Evolutionary conservation across 345 rosid genomes (phyloP).

Genomic region (Tarenaya hassleriana): DNA sequence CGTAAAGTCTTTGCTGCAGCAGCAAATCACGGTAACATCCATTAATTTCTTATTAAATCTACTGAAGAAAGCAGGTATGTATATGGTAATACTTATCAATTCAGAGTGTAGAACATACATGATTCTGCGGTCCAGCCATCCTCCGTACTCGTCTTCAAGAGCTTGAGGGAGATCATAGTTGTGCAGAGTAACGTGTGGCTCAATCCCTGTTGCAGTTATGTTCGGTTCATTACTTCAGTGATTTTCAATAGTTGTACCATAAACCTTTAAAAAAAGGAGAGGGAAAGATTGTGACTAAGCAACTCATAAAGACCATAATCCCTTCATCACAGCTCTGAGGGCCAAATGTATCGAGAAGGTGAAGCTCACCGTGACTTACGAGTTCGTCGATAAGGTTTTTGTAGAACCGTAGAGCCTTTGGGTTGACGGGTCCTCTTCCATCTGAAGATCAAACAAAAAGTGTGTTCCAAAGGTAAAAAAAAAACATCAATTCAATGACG

Average conservation of each 20-base stretch:
- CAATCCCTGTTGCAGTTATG: slow-evolving; percentile 43
- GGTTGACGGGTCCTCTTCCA: slow-evolving; percentile 62
- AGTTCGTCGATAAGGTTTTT: slow-evolving; percentile 53
- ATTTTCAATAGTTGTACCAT: too few species aligned
- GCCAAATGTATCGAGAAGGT: not conserved
- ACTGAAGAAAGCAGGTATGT: too few species aligned
- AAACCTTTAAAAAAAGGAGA: too few species aligned
- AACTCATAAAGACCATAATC: too few species aligned
- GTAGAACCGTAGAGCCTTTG: slow-evolving; percentile 51
- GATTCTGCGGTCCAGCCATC: slow-evolving; percentile 51
- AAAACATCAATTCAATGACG: not conserved
- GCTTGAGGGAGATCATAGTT: slow-evolving; percentile 59
- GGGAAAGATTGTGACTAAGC: too few species aligned
- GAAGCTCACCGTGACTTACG: slow-evolving; percentile 32
- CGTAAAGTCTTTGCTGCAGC: slow-evolving; percentile 70
- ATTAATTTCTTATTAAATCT: not conserved
- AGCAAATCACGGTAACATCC: not conserved
- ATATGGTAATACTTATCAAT: too few species aligned
- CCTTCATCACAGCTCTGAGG: not conserved
- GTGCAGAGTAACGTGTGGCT: slow-evolving; percentile 51
- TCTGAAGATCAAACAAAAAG: slow-evolving; percentile 28
- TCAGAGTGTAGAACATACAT: slow-evolving; percentile 34
- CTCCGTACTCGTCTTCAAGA: slow-evolving; percentile 75
- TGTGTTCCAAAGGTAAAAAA: not conserved
- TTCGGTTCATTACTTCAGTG: too few species aligned